Evolutionary conservation across 768 basidiomycete species (phyloP).

Genomic region (Agrocybe pediades): DNA sequence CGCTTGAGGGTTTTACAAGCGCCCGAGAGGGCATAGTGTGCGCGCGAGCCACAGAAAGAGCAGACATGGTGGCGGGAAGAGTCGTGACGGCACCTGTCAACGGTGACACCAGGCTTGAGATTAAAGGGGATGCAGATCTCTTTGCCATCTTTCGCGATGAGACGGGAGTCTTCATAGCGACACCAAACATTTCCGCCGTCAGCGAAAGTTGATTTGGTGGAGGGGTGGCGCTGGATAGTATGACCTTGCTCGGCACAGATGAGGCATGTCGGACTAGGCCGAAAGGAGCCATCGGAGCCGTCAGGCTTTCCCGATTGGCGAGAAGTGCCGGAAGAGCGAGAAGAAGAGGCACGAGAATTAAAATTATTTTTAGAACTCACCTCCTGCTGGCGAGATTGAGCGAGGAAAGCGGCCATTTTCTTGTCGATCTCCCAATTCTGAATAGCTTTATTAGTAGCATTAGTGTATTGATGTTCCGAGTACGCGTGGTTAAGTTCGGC

Average conservation of each 20-base stretch:
- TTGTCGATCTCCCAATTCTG: neutral
- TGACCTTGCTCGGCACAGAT: neutral
- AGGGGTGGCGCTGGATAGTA: neutral
- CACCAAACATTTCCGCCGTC: neutral
- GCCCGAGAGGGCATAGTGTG: neutral
- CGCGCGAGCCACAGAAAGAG: constrained; percentile 6
- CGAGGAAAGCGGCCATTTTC: too few relatives aligned
- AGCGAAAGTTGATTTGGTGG: neutral
- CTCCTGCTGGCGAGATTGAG: neutral
- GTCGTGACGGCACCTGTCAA: neutral
- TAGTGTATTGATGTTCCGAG: too few relatives aligned
- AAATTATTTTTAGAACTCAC: neutral
- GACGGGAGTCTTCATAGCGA: neutral
- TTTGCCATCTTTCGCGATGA: neutral
- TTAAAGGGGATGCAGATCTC: neutral
- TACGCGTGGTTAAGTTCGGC: too few relatives aligned
- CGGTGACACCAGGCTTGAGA: neutral
- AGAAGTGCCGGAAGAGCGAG: neutral
- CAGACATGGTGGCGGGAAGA: neutral
- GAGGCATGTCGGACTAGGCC: neutral
- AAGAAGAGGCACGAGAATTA: too few relatives aligned
- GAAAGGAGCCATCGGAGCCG: neutral
- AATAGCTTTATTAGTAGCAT: too few relatives aligned
- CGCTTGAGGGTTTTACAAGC: neutral
- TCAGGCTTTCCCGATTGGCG: neutral